Conservation (phyloP, 148 eudicot species). For the Chenopodium suecicum region DNA sequence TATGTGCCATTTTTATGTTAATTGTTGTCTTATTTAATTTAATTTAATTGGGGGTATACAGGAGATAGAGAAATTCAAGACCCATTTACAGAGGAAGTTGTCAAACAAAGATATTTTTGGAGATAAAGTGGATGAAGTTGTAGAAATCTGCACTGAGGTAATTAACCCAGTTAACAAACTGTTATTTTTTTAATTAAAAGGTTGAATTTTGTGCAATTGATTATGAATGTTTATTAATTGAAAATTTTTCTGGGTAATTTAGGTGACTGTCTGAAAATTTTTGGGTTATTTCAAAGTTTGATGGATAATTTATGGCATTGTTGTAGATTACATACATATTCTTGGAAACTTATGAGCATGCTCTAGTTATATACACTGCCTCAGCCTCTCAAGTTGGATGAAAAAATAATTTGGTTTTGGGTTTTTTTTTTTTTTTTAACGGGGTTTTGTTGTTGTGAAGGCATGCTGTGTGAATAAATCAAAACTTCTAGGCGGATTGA, state of each 20-base stretch:
- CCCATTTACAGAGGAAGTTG: slow-evolving; percentile 51
- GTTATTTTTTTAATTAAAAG: background rate
- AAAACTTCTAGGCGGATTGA: background rate
- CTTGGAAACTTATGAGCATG: background rate
- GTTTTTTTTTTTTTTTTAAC: no score
- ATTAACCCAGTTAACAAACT: background rate
- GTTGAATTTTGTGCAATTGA: background rate
- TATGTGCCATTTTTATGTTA: background rate
- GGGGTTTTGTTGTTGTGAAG: background rate
- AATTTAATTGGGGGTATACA: slow-evolving; percentile 23
- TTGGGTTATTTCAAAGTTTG: background rate
- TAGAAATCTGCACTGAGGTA: slow-evolving; percentile 80
- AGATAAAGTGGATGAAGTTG: slow-evolving; percentile 68
- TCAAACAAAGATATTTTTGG: slow-evolving; percentile 66
- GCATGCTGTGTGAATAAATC: background rate
- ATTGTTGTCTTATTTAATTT: no score
- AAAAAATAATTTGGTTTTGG: background rate
- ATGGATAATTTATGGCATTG: background rate
- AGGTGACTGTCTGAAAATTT: background rate
- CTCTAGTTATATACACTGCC: background rate
- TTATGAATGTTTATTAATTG: background rate
- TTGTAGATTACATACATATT: background rate
- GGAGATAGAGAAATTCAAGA: slow-evolving; percentile 82
- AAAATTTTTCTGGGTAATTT: background rate
- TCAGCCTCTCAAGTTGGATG: background rate